Base-by-base conservation (phyloP, 75 land plant genomes). In the Adiantum capillusveneris region DNA sequence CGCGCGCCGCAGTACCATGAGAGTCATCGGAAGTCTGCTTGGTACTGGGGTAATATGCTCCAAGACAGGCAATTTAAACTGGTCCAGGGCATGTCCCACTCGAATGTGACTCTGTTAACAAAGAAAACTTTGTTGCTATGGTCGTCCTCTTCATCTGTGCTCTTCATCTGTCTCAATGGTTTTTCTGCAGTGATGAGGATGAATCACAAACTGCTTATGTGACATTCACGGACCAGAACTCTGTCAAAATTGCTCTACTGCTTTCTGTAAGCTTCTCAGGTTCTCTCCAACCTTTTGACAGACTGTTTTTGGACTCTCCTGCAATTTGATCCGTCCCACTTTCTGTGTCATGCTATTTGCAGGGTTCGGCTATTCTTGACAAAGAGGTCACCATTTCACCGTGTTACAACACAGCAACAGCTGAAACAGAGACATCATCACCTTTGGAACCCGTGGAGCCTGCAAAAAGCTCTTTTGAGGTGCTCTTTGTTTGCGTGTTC, bases 241-340 rank as follows among this genome's bases (percentile, higher is more conserved):
- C 96, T 59, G 49, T 87, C 42, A 88, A 84, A 51, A 84, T 88
- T 69, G 96, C 92, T 31, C 71, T 84, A 48, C 72, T 90, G 67
- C 85, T 90, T 13, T 88, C 73, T 64, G 94, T 84, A 58, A 79
- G 85, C 74, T 20, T 6, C 14, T 6, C 12, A n/a, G n/a, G 49
- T 17, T 20, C n/a, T 46, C 3, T 6, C 14, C 49, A n/a, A 20
- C 21, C 5, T 46, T 46, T 14, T 6, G 49, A 17, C 6, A 17
- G 14, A 34, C 37, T 46, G 5, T 17, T 20, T 46, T 17, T 14
- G 3, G 17, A 17, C 17, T 46, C 21, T 46, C 17, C 5, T 46
- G 5, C 21, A 6, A n/a, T 6, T 29, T n/a, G 22, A 11, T 25
- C 20, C 16, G 9, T 25, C 16, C 9, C 25, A 5, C 22, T 54